Percentiles rank a stretch among this genome's conserved stretches.
Evolutionary conservation across 2,329 filamentous ascomycete species (phyloP).

Genomic region (Lecanoromycetidae sp.): DNA sequence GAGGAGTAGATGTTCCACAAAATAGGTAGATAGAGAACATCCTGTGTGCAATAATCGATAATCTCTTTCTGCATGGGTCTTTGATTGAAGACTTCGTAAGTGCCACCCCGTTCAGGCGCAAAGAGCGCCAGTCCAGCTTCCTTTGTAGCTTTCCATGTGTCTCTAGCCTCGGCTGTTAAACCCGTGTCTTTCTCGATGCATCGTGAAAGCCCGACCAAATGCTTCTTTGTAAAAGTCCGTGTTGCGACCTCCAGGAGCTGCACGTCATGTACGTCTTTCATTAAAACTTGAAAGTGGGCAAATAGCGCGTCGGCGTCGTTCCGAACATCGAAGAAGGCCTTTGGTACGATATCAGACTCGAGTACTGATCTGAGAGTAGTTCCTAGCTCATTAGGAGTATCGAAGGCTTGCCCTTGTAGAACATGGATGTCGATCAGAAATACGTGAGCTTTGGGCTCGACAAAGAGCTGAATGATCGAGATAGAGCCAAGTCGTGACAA

Average conservation of each 20-base stretch:
- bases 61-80: constrained; percentile 22
- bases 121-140: constrained; percentile 21
- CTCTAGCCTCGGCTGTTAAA: constrained; percentile 15
- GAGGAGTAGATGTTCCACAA: constrained; percentile 7
- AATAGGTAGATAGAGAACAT: constrained; percentile 9
- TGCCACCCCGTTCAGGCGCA: constrained; percentile 20
- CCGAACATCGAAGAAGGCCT: constrained; percentile 47
- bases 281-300: constrained; percentile 31
- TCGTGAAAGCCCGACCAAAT: constrained; percentile 24
- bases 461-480: constrained; percentile 34
- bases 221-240: constrained; percentile 14
- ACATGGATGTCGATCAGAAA: constrained; percentile 37
- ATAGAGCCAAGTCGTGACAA: constrained; percentile 34
- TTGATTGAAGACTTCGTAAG: constrained; percentile 22
- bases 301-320: constrained; percentile 47
- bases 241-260: constrained; percentile 44
- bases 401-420: constrained; percentile 31
- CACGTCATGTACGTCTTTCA: constrained; percentile 39
- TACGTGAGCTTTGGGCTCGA: constrained; percentile 22
- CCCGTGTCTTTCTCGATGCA: constrained; percentile 28
- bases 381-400: constrained; percentile 21
- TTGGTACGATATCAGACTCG: constrained; percentile 33
- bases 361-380: constrained; percentile 32
- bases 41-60: constrained; percentile 20
- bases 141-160: constrained; percentile 18